Conservation (phyloP, 2,329 filamentous ascomycete genomes). For the Penicillium italicum region DNA sequence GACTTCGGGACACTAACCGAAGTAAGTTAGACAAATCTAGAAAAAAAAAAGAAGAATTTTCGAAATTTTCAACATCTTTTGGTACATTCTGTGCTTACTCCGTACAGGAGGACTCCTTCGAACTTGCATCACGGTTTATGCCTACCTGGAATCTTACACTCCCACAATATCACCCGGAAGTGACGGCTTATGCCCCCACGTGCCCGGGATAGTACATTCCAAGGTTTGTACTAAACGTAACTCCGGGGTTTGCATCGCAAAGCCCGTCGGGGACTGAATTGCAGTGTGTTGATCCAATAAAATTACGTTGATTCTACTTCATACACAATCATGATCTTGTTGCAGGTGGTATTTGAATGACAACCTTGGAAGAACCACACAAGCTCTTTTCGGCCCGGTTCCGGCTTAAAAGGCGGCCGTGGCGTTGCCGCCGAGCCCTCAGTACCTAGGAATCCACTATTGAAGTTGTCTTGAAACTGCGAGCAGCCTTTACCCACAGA, state of each 20-base stretch:
- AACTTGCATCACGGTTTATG: background rate
- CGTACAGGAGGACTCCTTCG: background rate
- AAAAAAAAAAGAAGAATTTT: background rate
- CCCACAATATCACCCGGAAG: background rate
- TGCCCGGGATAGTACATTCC: background rate
- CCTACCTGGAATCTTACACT: background rate
- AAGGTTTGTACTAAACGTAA: background rate
- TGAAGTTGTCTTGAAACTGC: no score
- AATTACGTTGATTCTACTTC: background rate
- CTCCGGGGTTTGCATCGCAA: background rate
- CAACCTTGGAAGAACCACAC: background rate
- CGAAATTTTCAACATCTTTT: background rate
- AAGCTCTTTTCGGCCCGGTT: slow-evolving; percentile 1
- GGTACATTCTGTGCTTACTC: background rate
- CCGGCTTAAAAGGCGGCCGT: background rate
- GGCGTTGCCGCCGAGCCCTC: background rate
- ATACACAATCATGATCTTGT: background rate
- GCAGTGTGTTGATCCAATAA: background rate
- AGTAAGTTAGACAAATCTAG: background rate
- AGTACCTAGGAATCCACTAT: background rate
- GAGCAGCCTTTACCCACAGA: background rate
- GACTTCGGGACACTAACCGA: background rate
- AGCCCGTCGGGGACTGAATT: background rate
- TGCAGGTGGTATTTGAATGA: background rate
- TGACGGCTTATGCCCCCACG: background rate